Percentiles rank a stretch among this genome's conserved stretches.
Evolutionary conservation across 352 stramenopile species (phyloP).

Genomic region (Thalassiosira livingstoniorum): DNA sequence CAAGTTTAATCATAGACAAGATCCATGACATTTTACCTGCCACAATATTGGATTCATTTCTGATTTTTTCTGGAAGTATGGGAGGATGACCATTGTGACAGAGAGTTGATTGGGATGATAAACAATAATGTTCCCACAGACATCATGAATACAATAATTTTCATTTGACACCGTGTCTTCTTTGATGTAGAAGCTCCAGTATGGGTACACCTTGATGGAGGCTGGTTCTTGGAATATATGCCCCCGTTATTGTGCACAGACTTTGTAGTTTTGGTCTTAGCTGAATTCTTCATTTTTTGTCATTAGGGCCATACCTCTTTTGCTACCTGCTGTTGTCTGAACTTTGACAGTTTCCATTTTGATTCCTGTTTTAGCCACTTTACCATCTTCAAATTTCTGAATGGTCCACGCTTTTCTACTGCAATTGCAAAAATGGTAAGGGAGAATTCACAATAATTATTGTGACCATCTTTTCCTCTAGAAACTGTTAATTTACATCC

Average conservation of each 20-base stretch:
- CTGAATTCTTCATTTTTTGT: not conserved
- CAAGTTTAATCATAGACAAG: too few relatives aligned
- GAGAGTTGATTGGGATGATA: not conserved
- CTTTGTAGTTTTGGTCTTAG: not conserved
- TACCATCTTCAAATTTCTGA: not conserved
- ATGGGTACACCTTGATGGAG: not conserved
- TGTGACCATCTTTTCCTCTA: too few relatives aligned
- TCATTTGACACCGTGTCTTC: not conserved
- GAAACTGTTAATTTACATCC: too few relatives aligned
- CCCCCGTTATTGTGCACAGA: too few relatives aligned
- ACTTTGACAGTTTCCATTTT: not conserved
- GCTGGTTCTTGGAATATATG: not conserved
- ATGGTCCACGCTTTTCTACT: too few relatives aligned
- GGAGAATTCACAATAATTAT: too few relatives aligned
- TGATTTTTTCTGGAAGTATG: not conserved
- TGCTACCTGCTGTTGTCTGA: not conserved
- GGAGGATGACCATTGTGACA: not conserved
- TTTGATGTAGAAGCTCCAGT: too few relatives aligned
- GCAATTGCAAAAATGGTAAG: too few relatives aligned
- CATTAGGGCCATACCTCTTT: not conserved
- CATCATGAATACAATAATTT: not conserved
- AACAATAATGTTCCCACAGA: not conserved
- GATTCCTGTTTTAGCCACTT: not conserved
- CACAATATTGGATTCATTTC: not conserved
- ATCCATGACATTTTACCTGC: too few relatives aligned